These are phyloP conservation scores for Melaleuca alternifolia DNA, from an alignment of 345 rosid genomes.

Conservation along the genomic window DNA sequence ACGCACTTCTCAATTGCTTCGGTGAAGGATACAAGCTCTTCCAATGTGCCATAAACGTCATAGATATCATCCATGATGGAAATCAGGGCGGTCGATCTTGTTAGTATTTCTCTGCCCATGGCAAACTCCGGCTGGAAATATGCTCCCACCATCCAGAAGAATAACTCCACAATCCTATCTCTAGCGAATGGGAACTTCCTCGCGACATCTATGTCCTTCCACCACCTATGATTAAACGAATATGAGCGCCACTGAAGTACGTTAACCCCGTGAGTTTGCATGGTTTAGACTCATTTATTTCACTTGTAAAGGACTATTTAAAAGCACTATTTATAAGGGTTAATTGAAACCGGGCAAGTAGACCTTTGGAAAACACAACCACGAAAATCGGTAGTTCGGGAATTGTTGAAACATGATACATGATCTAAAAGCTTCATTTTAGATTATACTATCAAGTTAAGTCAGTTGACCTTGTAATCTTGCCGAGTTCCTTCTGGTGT, in stretches of 20 bases:
- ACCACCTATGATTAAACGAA: constrained; percentile 3
- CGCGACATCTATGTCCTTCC: constrained; percentile 6
- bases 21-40: background rate
- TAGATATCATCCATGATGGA: background rate
- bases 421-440: background rate
- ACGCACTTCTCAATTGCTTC: background rate
- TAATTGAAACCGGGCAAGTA: background rate
- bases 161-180: constrained; percentile 6
- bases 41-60: background rate
- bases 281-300: background rate
- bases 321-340: background rate
- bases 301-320: background rate
- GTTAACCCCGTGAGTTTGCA: background rate
- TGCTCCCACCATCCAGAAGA: background rate
- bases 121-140: constrained; percentile 3
- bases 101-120: background rate
- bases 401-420: background rate
- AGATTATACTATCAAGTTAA: background rate
- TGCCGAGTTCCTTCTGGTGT: background rate
- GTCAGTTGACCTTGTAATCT: background rate
- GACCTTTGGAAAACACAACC: background rate
- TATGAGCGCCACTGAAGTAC: background rate
- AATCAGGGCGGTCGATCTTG: background rate
- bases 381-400: background rate
- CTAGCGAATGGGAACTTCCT: constrained; percentile 4